These are phyloP conservation scores for Zanthoxylum bungeanum DNA, from an alignment of 345 rosid genomes.

Conservation along the genomic window DNA sequence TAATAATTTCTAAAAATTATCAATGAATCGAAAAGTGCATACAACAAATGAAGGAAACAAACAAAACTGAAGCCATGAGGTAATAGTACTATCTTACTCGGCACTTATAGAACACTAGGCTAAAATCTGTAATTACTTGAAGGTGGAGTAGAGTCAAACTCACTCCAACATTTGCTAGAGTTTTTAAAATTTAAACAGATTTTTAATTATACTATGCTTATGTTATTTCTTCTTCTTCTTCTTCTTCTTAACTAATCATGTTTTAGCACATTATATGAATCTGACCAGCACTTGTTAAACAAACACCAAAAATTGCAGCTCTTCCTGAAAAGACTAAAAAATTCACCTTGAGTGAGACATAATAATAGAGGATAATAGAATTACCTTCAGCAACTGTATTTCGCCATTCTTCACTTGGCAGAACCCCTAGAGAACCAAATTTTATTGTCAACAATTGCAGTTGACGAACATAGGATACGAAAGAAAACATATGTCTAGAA, in stretches of 20 bases:
- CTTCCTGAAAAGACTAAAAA: background rate
- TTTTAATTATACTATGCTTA: background rate
- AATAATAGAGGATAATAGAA: background rate
- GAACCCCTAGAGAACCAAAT: slow-evolving; percentile 49
- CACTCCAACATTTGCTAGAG: background rate
- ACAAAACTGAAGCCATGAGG: background rate
- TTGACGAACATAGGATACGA: slow-evolving; percentile 1
- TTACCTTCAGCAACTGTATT: slow-evolving; percentile 63
- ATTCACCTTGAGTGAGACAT: background rate
- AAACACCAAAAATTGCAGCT: background rate
- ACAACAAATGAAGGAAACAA: background rate
- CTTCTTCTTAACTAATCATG: background rate
- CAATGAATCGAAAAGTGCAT: background rate
- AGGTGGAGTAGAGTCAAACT: background rate
- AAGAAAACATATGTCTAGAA: slow-evolving; percentile 4
- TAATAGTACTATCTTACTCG: background rate
- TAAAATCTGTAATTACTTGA: background rate
- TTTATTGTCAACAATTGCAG: slow-evolving; percentile 17
- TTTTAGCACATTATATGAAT: background rate
- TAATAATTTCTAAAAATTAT: background rate
- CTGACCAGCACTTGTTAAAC: background rate
- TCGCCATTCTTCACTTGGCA: slow-evolving; percentile 48
- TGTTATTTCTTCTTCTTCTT: background rate
- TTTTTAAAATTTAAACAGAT: background rate
- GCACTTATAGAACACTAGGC: background rate